Base-by-base conservation (phyloP, 1,284 basidiomycete genomes). In the Peniophora sp. region DNA sequence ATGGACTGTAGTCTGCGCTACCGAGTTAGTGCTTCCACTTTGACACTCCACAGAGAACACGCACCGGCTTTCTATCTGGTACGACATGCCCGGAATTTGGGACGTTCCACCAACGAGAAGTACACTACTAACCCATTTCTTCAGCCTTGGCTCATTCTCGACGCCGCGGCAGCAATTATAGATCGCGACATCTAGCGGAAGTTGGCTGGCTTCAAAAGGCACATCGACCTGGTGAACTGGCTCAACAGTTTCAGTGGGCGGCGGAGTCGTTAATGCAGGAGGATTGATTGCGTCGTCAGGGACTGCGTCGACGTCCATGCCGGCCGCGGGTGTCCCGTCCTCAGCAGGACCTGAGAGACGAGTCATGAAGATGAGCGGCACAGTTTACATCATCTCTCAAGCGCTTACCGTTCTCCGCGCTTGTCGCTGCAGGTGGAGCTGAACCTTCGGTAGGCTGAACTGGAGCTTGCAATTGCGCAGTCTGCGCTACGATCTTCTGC, bases 111-210 rank as follows among this genome's bases (percentile, higher is more conserved):
- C 96, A 27, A 96, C 84, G 41, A 98, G 82, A 6, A 99, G 73
- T 47, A 98, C 89, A 10, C 89, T 89, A 64, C 89, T 83, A 9
- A 95, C 77, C 58, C 96, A 92, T 60, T 93, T 91, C 58, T 89
- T 85, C 52, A 95, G 85, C 67, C 91, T 90, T 50, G 96, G 92
- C 59, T 97, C 92, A 1, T 85, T 85, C 1, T 88, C 89, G 1
- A 83, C 85, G 1, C 90, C 85, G 9, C 92, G 77, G 16, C 95
- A 83, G 53, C 90, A 89, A 58, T 96, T 93, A 66, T 93, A 92
- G 55, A 98, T 90, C 2, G 95, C 97, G 11, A 92, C 89, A 63
- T 99, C 97, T 50, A 99, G 75, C 0, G 96, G 92, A 38, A 96
- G 77, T 66, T 94, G 93, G 65, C 86, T 85, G 24, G 96, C 88